Conservation (phyloP, 164 flowering plant species). For the Magnolia changhungtana region DNA sequence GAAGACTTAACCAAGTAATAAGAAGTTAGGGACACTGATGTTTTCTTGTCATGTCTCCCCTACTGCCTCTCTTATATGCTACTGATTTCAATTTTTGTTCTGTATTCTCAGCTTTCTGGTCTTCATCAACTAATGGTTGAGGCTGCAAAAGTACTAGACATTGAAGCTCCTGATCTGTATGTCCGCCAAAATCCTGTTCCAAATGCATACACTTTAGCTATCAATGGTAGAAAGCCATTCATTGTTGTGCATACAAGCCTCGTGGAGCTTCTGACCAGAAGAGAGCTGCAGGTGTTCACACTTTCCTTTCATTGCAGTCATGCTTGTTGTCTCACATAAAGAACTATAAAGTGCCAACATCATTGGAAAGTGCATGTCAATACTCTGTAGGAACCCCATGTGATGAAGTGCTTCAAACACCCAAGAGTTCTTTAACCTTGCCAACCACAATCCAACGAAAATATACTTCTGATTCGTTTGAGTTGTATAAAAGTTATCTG, state of each 20-base stretch:
- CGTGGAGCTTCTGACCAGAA: constrained; percentile 84
- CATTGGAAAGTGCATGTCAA: too few species aligned
- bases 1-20: not conserved
- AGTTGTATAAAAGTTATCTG: too few species aligned
- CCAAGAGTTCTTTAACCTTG: too few species aligned
- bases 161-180: constrained; percentile 84
- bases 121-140: constrained; percentile 74
- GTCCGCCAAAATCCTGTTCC: constrained; percentile 95
- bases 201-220: constrained; percentile 90
- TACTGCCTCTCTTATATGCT: not conserved
- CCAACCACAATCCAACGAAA: too few species aligned
- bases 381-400: too few species aligned
- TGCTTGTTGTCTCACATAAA: not conserved
- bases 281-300: constrained; percentile 75
- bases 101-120: constrained; percentile 61
- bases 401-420: too few species aligned
- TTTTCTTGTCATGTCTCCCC: not conserved
- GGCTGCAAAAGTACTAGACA: constrained; percentile 65
- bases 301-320: not conserved
- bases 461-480: too few species aligned
- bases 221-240: constrained; percentile 92
- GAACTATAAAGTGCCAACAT: not conserved
- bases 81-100: not conserved
- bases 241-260: constrained; percentile 93
- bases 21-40: not conserved